Evolutionary conservation across 441 rosid genomes (phyloP).

Genomic region (Brassica balearica): DNA sequence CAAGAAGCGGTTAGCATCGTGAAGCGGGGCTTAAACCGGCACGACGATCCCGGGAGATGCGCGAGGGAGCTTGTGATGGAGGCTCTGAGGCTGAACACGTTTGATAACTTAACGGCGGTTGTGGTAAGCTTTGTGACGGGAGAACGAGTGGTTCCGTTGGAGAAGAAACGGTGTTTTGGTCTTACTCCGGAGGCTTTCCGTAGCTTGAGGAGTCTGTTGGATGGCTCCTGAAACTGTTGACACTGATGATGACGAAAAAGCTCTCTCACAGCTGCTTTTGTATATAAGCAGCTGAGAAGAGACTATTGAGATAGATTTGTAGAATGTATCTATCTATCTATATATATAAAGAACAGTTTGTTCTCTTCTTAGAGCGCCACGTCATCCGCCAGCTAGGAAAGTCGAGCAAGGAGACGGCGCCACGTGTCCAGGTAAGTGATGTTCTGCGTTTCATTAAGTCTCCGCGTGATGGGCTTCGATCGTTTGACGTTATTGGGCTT

Average conservation of each 20-base stretch:
- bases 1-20: slow-evolving; percentile 81
- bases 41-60: slow-evolving; percentile 74
- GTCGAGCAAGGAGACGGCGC: too few species aligned
- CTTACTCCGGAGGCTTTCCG: slow-evolving; percentile 75
- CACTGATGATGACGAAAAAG: not conserved
- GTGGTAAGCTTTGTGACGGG: slow-evolving; percentile 66
- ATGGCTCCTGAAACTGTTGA: slow-evolving; percentile 41
- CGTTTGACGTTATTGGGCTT: too few species aligned
- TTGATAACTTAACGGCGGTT: slow-evolving; percentile 85
- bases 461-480: too few species aligned
- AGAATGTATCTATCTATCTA: not conserved
- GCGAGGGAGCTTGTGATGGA: slow-evolving; percentile 87
- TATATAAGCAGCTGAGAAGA: not conserved
- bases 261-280: slow-evolving; percentile 16
- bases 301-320: not conserved
- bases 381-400: too few species aligned
- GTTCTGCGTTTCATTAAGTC: too few species aligned
- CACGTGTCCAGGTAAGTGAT: too few species aligned
- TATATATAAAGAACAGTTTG: too few species aligned
- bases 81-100: slow-evolving; percentile 65
- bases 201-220: slow-evolving; percentile 67
- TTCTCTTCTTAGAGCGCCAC: too few species aligned
- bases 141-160: slow-evolving; percentile 37
- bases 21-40: slow-evolving; percentile 63
- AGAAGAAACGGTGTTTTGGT: slow-evolving; percentile 64